phyloP scores from a whole-genome alignment of 208 protist species.

The Leishmania martiniquensis region DNA sequence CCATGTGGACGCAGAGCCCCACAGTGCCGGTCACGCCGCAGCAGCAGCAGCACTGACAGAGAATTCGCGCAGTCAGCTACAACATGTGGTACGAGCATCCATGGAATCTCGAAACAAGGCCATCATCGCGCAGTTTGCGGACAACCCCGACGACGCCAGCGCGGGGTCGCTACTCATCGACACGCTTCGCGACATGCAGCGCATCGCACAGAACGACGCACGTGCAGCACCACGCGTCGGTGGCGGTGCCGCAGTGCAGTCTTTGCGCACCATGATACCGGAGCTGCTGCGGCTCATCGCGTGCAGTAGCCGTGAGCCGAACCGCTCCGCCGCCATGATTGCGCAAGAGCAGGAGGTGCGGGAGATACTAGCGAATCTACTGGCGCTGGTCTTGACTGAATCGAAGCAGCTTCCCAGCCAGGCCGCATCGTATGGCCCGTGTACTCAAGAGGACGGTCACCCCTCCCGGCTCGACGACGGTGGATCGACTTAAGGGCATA shows the following conservation, averaged over 20 bases:
- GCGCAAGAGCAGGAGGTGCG: slow-evolving; percentile 21
- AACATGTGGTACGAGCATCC: slow-evolving; percentile 48
- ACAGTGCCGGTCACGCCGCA: neutral
- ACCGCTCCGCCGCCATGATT: slow-evolving; percentile 13
- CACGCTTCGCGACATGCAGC: slow-evolving; percentile 31
- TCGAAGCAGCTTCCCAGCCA: neutral
- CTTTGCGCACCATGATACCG: slow-evolving; percentile 12
- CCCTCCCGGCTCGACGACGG: neutral
- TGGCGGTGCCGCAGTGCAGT: neutral
- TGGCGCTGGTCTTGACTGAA: slow-evolving; percentile 6
- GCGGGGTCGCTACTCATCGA: slow-evolving; percentile 35
- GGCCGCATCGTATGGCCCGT: neutral
- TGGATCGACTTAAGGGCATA: neutral
- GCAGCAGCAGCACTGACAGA: slow-evolving; percentile 5
- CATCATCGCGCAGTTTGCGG: slow-evolving; percentile 45
- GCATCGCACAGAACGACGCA: slow-evolving; percentile 18
- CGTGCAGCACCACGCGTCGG: neutral
- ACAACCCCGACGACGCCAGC: slow-evolving; percentile 41
- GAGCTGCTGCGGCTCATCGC: slow-evolving; percentile 33
- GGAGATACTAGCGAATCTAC: slow-evolving; percentile 14
- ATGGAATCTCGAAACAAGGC: slow-evolving; percentile 51
- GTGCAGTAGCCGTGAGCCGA: slow-evolving; percentile 14
- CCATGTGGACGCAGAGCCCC: neutral
- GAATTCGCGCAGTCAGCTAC: slow-evolving; percentile 41
- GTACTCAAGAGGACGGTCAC: neutral